Evolutionary conservation across 768 basidiomycete genomes (phyloP).

Genomic region (Psilocybe cyanescens): DNA sequence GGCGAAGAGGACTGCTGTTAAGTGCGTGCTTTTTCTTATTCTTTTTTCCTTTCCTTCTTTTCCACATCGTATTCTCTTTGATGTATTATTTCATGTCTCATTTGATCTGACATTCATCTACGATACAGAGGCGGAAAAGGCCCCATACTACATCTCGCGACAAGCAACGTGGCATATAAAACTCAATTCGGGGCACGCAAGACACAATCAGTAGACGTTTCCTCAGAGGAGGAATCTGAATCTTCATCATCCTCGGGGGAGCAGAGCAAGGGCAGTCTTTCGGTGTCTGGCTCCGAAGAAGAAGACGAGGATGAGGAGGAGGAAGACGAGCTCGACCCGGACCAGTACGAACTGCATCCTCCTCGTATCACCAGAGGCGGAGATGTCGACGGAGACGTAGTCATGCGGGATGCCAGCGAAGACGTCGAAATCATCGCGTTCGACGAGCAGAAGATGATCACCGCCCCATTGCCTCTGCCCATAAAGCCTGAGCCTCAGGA

Average conservation of each 20-base stretch:
- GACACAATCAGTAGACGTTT: not conserved
- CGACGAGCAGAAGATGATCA: constrained; percentile 10
- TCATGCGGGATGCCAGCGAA: constrained; percentile 7
- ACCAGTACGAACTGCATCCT: constrained; percentile 7
- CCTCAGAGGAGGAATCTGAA: not conserved
- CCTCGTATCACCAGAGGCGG: not conserved
- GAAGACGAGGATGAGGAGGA: not conserved
- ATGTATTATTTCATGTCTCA: no score
- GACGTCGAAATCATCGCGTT: not conserved
- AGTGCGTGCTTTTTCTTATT: not conserved
- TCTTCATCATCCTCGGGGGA: not conserved
- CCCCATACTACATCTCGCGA: no score
- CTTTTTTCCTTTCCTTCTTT: no score
- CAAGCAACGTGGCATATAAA: no score
- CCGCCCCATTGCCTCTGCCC: constrained; percentile 15
- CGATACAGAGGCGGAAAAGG: no score
- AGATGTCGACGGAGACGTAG: not conserved
- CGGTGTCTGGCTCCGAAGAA: not conserved
- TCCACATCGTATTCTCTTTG: no score
- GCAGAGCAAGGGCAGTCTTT: no score
- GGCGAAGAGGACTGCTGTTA: not conserved
- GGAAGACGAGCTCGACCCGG: constrained; percentile 17
- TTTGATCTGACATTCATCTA: no score
- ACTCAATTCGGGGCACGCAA: not conserved
- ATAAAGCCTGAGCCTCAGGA: not conserved